Percentiles rank a stretch among this genome's conserved stretches.
These are phyloP conservation scores for Scutellaria baicalensis DNA, from an alignment of 257 asterid genomes.

Conservation along the genomic window DNA sequence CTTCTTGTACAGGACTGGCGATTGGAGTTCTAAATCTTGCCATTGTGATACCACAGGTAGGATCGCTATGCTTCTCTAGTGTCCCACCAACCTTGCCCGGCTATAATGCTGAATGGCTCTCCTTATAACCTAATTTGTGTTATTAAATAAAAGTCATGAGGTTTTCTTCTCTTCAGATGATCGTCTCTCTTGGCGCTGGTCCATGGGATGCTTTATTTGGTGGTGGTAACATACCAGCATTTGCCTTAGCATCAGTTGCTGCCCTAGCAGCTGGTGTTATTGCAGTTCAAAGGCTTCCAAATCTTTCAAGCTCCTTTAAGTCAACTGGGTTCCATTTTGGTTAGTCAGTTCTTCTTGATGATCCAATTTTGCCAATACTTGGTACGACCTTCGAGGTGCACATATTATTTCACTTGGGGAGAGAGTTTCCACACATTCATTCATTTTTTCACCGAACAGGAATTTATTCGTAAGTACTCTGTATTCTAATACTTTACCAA, in stretches of 20 bases:
- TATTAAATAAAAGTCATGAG: background rate
- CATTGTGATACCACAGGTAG: slow-evolving; percentile 96
- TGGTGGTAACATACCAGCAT: slow-evolving; percentile 94
- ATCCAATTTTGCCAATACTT: background rate
- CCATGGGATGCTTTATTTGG: slow-evolving; percentile 99
- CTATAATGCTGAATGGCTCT: background rate
- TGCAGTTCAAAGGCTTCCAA: slow-evolving; percentile 66
- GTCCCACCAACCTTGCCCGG: background rate
- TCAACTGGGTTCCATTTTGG: slow-evolving; percentile 89
- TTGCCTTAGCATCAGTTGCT: slow-evolving; percentile 65
- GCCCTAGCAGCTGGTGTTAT: slow-evolving; percentile 78
- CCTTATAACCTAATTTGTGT: background rate
- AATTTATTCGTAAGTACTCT: slow-evolving; percentile 6
- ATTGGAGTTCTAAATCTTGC: slow-evolving; percentile 98
- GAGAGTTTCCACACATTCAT: slow-evolving; percentile 29
- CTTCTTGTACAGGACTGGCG: slow-evolving; percentile 72
- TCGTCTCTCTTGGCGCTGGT: slow-evolving; percentile 97
- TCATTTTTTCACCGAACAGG: slow-evolving; percentile 19
- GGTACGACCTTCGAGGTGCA: no score
- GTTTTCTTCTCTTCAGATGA: slow-evolving; percentile 44
- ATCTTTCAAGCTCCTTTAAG: slow-evolving; percentile 53
- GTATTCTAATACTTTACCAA: slow-evolving; percentile 8
- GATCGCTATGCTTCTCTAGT: background rate
- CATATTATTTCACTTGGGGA: slow-evolving; percentile 6
- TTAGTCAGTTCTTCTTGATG: slow-evolving; percentile 19